phyloP scores from a whole-genome alignment of 768 basidiomycete genomes.

The Leccinum arenicola region DNA sequence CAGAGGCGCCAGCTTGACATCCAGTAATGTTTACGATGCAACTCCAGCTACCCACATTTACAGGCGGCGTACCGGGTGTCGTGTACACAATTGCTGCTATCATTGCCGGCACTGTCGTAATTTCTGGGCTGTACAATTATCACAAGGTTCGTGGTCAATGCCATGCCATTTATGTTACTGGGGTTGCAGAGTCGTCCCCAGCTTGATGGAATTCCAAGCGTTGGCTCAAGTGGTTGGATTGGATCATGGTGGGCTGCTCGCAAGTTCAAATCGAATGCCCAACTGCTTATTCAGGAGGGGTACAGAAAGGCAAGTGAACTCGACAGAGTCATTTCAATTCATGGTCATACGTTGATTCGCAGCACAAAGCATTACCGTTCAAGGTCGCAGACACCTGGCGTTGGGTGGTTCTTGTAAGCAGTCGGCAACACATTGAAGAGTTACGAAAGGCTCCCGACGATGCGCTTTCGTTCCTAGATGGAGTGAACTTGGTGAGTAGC shows the following conservation, averaged over 20 bases:
- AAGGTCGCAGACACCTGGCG: neutral
- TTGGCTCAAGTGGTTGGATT: conserved; percentile 25
- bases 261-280: conserved; percentile 18
- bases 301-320: conserved; percentile 27
- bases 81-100: conserved; percentile 6
- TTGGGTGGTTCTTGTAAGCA: neutral
- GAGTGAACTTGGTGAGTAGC: conserved; percentile 29
- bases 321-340: neutral
- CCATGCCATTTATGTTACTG: neutral
- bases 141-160: conserved; percentile 1
- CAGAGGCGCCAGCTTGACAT: too few species aligned
- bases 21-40: neutral
- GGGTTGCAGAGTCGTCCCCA: neutral
- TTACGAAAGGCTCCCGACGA: conserved; percentile 40
- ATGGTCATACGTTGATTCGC: neutral
- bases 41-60: conserved; percentile 1
- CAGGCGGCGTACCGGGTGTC: neutral
- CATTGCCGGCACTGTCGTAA: conserved; percentile 2
- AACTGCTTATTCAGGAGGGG: conserved; percentile 30
- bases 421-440: neutral
- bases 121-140: conserved; percentile 5
- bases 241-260: conserved; percentile 29
- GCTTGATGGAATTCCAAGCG: conserved; percentile 31
- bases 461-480: conserved; percentile 34
- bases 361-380: neutral